Base-by-base conservation (phyloP, 345 rosid genomes). In the Populus euphratica region DNA sequence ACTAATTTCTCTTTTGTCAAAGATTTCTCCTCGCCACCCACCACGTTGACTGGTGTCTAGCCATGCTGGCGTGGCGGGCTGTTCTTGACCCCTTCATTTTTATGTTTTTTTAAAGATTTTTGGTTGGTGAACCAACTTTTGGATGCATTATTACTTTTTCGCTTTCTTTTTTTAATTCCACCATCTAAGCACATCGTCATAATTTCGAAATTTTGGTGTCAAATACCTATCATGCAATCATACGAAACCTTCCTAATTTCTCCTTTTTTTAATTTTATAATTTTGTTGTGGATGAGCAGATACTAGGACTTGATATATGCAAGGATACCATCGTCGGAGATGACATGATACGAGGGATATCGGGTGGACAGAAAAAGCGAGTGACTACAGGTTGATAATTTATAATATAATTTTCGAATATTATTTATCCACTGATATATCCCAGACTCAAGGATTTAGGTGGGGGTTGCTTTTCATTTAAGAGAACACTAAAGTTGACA, bases 351-450 rank as follows among this genome's bases (percentile, higher is more conserved):
- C 73, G 98, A 77, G 97, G 98, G 35, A 89, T 94, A 50, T 94
- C 98, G 0, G 98, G 98, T 6, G 98, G 98, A 31, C 97, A 94
- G 77, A 94, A 88, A 74, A 92, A 92, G 76, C 74, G 97, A 81
- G 94, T 94, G 21, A 94, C 98, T 8, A 94, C 98, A 90, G 98
- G 98, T 93, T 72, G 1, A 36, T 69, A 74, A 7, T 2, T 31
- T 21, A 6, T 33, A 33, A 33, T 33, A 33, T 33, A 33, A 33
- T 33, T 33, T 33, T 4, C 35, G 35, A 33, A 33, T 33, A 33
- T 4, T 33, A 33, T 33, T 33, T 33, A 33, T 33, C 36, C 36
- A 33, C 3, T 33, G 5, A 33, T 33, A 31, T 31, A 31, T 31
- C 33, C 33, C 33, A 31, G 33, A 31, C 33, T 31, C 33, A 4